Conservation (phyloP, 176 grass and related monocot genomes). For the Puccinellia tenuiflora region DNA sequence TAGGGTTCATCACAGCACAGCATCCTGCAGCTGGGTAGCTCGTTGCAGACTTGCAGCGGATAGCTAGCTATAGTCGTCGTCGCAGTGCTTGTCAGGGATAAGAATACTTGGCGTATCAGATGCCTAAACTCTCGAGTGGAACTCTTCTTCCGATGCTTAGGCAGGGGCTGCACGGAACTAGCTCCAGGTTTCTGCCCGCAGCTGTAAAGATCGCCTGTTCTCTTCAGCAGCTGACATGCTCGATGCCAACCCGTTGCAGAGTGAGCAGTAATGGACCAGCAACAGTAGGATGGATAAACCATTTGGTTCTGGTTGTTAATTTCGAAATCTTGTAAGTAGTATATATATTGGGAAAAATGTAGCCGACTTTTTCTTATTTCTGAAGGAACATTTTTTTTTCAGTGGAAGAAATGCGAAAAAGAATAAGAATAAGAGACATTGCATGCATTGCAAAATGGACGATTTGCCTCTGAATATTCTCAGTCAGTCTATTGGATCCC, state of each 20-base stretch:
- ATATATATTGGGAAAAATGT: background rate
- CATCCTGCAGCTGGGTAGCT: background rate
- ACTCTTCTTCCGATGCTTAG: conserved; percentile 24
- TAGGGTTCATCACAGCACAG: conserved; percentile 23
- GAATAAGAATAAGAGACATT: background rate
- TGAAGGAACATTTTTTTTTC: background rate
- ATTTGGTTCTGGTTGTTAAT: background rate
- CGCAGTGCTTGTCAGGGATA: conserved; percentile 23
- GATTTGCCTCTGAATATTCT: conserved; percentile 41
- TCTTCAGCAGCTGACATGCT: background rate
- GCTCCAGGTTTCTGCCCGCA: conserved; percentile 2
- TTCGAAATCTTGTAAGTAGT: background rate
- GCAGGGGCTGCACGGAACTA: background rate
- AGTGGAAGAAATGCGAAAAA: background rate
- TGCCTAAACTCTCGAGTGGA: background rate
- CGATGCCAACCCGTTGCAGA: background rate
- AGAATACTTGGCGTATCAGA: conserved; percentile 7
- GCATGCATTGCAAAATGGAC: background rate
- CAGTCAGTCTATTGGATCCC: background rate
- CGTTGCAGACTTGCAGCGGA: conserved; percentile 3
- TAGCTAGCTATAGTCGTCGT: background rate
- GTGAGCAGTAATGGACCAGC: background rate
- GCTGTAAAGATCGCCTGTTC: background rate
- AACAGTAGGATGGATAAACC: background rate
- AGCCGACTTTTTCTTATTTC: no score